These are phyloP conservation scores for Penicillium egyptiacum DNA, from an alignment of 495 filamentous ascomycete genomes.

Conservation along the genomic window DNA sequence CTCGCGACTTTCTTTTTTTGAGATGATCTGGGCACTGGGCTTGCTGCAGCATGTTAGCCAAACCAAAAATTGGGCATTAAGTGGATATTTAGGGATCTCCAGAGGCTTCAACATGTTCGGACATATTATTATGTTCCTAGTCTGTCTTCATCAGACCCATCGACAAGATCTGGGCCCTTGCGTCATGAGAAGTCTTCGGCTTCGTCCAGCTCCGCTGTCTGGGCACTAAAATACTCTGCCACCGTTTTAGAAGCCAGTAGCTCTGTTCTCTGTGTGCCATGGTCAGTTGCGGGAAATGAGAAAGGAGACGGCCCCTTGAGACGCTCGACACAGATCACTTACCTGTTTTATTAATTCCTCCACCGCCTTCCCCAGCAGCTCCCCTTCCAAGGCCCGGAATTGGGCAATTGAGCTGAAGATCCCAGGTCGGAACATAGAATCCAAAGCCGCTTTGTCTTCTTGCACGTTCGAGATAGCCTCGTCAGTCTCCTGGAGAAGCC, in stretches of 20 bases:
- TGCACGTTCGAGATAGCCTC: conserved; percentile 35
- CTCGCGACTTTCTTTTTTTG: conserved; percentile 6
- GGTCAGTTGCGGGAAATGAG: conserved; percentile 9
- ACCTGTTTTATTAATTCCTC: conserved; percentile 63
- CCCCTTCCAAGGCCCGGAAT: conserved; percentile 59
- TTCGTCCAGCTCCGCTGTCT: conserved; percentile 36
- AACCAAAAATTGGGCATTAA: background rate
- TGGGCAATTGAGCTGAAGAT: conserved; percentile 44
- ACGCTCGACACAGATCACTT: conserved; percentile 20
- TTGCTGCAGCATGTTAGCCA: background rate
- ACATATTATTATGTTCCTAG: background rate
- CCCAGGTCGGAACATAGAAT: conserved; percentile 34
- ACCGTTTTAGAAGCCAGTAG: conserved; percentile 48
- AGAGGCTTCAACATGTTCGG: background rate
- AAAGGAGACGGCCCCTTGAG: background rate
- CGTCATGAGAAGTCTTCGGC: conserved; percentile 50
- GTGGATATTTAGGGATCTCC: background rate
- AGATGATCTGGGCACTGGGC: conserved; percentile 9
- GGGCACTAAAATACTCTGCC: conserved; percentile 41
- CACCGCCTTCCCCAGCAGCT: conserved; percentile 55
- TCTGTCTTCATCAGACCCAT: background rate
- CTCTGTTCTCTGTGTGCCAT: conserved; percentile 34
- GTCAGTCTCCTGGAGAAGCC: conserved; percentile 49
- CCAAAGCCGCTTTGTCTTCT: conserved; percentile 29
- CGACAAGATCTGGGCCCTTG: background rate